Conservation (phyloP, 1,284 basidiomycete species). For the Ustilago lituana region DNA sequence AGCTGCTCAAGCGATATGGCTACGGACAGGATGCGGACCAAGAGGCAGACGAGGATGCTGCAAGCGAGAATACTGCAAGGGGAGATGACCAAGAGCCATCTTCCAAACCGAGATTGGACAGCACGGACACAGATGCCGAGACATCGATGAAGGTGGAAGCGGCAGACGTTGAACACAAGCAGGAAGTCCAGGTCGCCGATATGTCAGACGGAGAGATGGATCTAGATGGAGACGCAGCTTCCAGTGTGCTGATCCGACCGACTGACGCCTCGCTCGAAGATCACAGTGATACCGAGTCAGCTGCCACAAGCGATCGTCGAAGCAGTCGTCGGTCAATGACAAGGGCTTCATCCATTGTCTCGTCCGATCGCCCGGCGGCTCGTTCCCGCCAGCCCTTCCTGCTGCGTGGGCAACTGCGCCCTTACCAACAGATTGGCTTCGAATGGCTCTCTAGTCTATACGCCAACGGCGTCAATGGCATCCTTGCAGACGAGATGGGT, state of each 20-base stretch:
- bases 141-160: slow-evolving; percentile 7
- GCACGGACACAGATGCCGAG: slow-evolving; percentile 2
- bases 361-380: slow-evolving; percentile 28
- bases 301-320: slow-evolving; percentile 25
- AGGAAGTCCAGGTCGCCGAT: slow-evolving; percentile 11
- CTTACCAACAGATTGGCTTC: slow-evolving; percentile 91
- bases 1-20: slow-evolving; percentile 71
- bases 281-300: slow-evolving; percentile 36
- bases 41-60: slow-evolving; percentile 28
- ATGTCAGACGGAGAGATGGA: slow-evolving; percentile 40
- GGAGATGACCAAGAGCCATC: slow-evolving; percentile 8
- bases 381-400: slow-evolving; percentile 76
- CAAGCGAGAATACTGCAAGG: slow-evolving; percentile 21
- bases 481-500: slow-evolving; percentile 75
- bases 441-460: slow-evolving; percentile 95
- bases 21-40: slow-evolving; percentile 35
- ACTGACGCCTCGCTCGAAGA: slow-evolving; percentile 20
- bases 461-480: slow-evolving; percentile 86
- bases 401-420: slow-evolving; percentile 85
- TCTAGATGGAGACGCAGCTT: slow-evolving; percentile 8
- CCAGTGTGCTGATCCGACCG: slow-evolving; percentile 61
- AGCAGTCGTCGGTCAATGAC: slow-evolving; percentile 42
- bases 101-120: too few species aligned
- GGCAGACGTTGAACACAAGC: slow-evolving; percentile 2
- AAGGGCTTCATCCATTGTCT: slow-evolving; percentile 68